A percentile compares a stretch with the other conserved stretches of the same genome.
These are phyloP conservation scores for Solanum virginianum DNA, from an alignment of 257 asterid genomes.

Conservation along the genomic window DNA sequence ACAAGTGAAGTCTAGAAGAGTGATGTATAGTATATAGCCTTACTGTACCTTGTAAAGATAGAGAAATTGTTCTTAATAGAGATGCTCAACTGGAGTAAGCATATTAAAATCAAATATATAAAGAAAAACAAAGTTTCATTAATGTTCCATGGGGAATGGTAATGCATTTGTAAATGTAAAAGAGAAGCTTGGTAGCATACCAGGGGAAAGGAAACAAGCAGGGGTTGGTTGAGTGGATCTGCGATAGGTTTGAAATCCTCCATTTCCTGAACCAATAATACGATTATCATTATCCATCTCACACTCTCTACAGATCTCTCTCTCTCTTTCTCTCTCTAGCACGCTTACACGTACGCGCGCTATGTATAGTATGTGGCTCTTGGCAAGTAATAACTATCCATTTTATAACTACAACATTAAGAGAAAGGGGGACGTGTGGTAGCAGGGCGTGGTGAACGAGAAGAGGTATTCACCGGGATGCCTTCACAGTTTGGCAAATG, in stretches of 20 bases:
- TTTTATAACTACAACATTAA: conserved; percentile 15
- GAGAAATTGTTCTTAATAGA: neutral
- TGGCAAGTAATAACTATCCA: conserved; percentile 2
- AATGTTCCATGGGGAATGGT: neutral
- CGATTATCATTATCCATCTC: neutral
- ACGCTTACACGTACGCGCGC: too few relatives aligned
- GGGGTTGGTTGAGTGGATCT: conserved; percentile 23
- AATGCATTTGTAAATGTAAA: neutral
- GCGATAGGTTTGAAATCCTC: conserved; percentile 55
- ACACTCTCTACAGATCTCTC: neutral
- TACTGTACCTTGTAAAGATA: neutral
- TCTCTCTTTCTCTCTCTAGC: too few relatives aligned
- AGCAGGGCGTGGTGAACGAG: conserved; percentile 49
- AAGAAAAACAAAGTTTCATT: neutral
- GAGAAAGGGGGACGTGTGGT: conserved; percentile 28
- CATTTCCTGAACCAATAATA: conserved; percentile 37
- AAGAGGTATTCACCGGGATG: conserved; percentile 44
- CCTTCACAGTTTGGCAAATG: conserved; percentile 34
- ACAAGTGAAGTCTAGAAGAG: neutral
- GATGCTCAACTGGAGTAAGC: neutral
- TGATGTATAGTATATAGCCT: neutral
- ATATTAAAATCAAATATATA: neutral
- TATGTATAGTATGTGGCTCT: neutral
- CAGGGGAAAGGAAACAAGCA: neutral
- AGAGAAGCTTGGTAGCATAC: neutral